Evolutionary conservation across 1,284 basidiomycete genomes (phyloP), one percentile per base, ranked within the genome.

Genomic region (Ustilago vetiveriae): DNA sequence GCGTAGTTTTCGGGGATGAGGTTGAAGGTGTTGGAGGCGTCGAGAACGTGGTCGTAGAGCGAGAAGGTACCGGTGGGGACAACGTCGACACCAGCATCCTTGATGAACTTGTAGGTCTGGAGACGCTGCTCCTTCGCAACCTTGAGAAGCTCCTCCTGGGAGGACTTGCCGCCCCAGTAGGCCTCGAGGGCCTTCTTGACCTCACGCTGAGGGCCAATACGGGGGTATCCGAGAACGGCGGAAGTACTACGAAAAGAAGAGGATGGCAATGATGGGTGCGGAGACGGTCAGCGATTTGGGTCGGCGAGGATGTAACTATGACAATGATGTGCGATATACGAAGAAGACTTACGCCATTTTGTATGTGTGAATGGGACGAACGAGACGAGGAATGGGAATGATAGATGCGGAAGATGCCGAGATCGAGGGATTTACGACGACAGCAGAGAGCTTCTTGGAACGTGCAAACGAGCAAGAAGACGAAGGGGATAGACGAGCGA

Each of bases 11-110:
- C 89, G 75, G 96, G 96, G 82, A 98, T 92, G 79, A 91, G 93
- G 84, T 96, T 96, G 88, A 99, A 96, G 58, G 92, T 90, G 80
- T 90, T 89, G 73, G 94, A 95, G 85, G 95, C 92, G 85, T 99
- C 96, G 79, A 99, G 90, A 82, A 98, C 92, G 84, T 97, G 94
- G 85, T 99, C 96, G 84, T 98, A 99, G 75, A 98, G 89, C 40
- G 95, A 91, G 85, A 98, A 99, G 82, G 98, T 95, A 82, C 94
- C 94, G 80, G 92, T 94, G 59, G 96, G 94, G 83, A 98, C 87
- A 81, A 90, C 86, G 82, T 96, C 92, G 66, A 98, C 94, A 66
- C 92, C 92, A 75, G 89, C 88, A 59, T 87, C 86, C 86, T 96
- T 92, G 85, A 98, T 88, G 78, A 86, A 87, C 75, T 88, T 88